Evolutionary conservation across 2,329 filamentous ascomycete species (phyloP), one percentile per base, ranked within the genome.

Genomic region (Hypoxylon sp.): DNA sequence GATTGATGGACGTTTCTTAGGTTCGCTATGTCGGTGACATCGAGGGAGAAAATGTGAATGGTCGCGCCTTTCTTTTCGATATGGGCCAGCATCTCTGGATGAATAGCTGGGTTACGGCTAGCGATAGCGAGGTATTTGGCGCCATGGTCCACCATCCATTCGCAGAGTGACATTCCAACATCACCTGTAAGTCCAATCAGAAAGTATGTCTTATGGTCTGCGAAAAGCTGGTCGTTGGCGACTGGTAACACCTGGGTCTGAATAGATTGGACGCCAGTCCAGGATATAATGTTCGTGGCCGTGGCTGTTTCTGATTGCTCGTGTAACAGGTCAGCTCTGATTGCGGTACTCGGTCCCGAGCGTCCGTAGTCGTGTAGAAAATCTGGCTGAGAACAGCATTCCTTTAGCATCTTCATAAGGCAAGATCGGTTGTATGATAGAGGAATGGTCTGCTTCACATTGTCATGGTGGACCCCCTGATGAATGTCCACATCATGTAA

Each of bases 101-200:
- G 2, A 22, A 83, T 63, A 2, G 78, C 71, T 3, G 81, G 76
- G 11, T 75, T 77, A 0, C 84, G 79, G 51, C 81, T 83, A 0
- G 80, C 78, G 1, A 86, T 33, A 0, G 77, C 79, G 0, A 84
- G 51, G 37, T 80, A 66, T 10, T 76, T 69, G 0, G 81, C 83
- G 0, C 82, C 83, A 9, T 75, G 74, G 0, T 47, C 54, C 1
- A 80, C 74, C 82, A 84, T 83, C 80, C 78, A 84, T 35, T 76
- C 54, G 46, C 75, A 79, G 0, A 84, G 73, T 0, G 82, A 80
- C 11, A 74, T 75, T 1, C 82, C 83, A 0, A 83, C 35, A 1
- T 74, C 68, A 0, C 80, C 76, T 1, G 77, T 75, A 3, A 81
- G 66, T 1, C 79, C 79, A 13, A 79, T 69, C 3, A 82, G 70